Evolutionary conservation across 148 eudicot genomes (phyloP), one percentile per base, ranked within the genome.

Genomic region (Vaccinium vitisidaea): DNA sequence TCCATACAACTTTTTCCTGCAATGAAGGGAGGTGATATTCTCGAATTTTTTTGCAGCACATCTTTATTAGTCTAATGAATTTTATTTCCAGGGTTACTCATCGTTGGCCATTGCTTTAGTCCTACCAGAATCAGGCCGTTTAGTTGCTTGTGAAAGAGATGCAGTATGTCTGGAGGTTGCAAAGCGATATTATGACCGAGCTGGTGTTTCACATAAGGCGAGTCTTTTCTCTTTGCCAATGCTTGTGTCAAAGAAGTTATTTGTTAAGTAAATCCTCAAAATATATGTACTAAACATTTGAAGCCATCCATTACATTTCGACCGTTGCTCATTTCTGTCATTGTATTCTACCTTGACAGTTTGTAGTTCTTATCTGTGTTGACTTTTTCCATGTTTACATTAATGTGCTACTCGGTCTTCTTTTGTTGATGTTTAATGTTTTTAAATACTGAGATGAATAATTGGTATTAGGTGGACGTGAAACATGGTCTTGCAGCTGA

Each of bases 101-200:
- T 95, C 98, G 10, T 87, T 97, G 87, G 99, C 99, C 39, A 82
- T 97, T 86, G 99, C 99, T 84, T 89, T 97, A 61, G 98, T 90
- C 65, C 96, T 97, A 27, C 98, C 98, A 32, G 95, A 97, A 69
- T 92, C 94, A 11, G 98, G 99, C 81, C 78, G 76, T 82, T 89
- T 97, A 87, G 92, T 97, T 67, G 99, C 98, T 63, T 97, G 99
- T 81, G 99, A 97, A 84, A 94, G 94, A 77, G 98, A 97, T 75
- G 89, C 77, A 55, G 89, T 63, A 70, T 87, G 90, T 77, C 89
- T 97, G 43, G 92, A 92, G 89, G 94, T 95, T 87, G 99, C 99
- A 50, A 90, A 75, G 86, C 93, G 87, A 90, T 97, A 90, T 84
- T 95, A 92, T 86, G 95, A 90, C 27, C 92, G 87, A 84, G 99